Evolutionary conservation across 2,329 filamentous ascomycete species (phyloP).

Genomic region (Corniculantispora saksenae): DNA sequence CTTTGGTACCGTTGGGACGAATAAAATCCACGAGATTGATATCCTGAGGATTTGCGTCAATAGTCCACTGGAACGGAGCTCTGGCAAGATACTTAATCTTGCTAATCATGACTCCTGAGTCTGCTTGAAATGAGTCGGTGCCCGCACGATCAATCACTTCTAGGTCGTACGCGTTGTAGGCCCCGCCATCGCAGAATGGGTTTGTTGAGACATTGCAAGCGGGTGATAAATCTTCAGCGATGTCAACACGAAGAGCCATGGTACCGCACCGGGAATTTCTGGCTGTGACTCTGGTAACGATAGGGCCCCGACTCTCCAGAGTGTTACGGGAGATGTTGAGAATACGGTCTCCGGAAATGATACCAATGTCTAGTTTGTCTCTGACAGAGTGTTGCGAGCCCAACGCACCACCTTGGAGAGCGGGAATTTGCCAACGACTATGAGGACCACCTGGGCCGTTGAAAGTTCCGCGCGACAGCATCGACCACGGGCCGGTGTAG

Average conservation of each 20-base stretch:
- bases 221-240: constrained; percentile 48
- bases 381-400: constrained; percentile 55
- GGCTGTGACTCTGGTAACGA: constrained; percentile 49
- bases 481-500: constrained; percentile 54
- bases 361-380: constrained; percentile 53
- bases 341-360: constrained; percentile 45
- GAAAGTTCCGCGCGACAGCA: constrained; percentile 54
- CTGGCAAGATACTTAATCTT: constrained; percentile 50
- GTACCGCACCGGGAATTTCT: constrained; percentile 45
- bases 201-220: constrained; percentile 43
- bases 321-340: constrained; percentile 46
- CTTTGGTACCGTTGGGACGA: constrained; percentile 47
- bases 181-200: constrained; percentile 51
- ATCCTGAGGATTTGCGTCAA: constrained; percentile 56
- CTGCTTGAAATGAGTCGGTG: constrained; percentile 52
- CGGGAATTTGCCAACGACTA: constrained; percentile 53
- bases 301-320: constrained; percentile 43
- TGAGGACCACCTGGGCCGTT: constrained; percentile 56
- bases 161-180: constrained; percentile 52
- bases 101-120: constrained; percentile 54
- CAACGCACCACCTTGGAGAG: constrained; percentile 48
- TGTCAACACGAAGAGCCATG: constrained; percentile 49
- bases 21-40: constrained; percentile 52
- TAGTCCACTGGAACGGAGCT: constrained; percentile 54
- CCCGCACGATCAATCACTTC: constrained; percentile 57